Percentiles rank a stretch among this genome's conserved stretches.
Conservation (phyloP, 768 basidiomycete genomes). For the Russula abietina region DNA sequence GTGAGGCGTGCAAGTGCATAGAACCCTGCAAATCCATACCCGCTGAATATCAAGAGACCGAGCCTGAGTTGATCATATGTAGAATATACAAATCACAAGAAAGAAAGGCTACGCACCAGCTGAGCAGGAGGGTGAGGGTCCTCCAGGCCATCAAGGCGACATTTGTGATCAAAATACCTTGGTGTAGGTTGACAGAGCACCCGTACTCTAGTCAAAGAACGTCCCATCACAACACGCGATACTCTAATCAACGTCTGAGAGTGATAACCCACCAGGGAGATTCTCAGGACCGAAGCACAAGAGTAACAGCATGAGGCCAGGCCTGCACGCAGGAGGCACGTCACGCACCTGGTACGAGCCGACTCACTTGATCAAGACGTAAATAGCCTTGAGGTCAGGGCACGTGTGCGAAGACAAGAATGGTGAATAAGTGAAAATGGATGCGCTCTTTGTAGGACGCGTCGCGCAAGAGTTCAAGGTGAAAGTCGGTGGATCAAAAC, state of each 20-base stretch:
- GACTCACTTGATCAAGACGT: too few relatives aligned
- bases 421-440: too few relatives aligned
- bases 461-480: too few relatives aligned
- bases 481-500: too few relatives aligned
- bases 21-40: constrained; percentile 69
- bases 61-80: constrained; percentile 40
- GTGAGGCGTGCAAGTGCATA: constrained; percentile 50
- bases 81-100: background rate
- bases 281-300: too few relatives aligned
- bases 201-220: constrained; percentile 61
- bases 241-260: constrained; percentile 40
- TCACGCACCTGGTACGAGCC: too few relatives aligned
- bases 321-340: too few relatives aligned
- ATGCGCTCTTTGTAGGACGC: too few relatives aligned
- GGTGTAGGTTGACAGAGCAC: constrained; percentile 70
- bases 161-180: constrained; percentile 75
- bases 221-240: constrained; percentile 56
- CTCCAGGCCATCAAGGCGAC: constrained; percentile 79
- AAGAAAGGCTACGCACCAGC: constrained; percentile 45
- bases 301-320: too few relatives aligned
- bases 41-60: constrained; percentile 74
- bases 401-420: too few relatives aligned
- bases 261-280: too few relatives aligned
- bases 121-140: constrained; percentile 55
- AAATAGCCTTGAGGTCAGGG: too few relatives aligned